Conservation (phyloP, 2,329 filamentous ascomycete species). For the Colletotrichum zoysiae region DNA sequence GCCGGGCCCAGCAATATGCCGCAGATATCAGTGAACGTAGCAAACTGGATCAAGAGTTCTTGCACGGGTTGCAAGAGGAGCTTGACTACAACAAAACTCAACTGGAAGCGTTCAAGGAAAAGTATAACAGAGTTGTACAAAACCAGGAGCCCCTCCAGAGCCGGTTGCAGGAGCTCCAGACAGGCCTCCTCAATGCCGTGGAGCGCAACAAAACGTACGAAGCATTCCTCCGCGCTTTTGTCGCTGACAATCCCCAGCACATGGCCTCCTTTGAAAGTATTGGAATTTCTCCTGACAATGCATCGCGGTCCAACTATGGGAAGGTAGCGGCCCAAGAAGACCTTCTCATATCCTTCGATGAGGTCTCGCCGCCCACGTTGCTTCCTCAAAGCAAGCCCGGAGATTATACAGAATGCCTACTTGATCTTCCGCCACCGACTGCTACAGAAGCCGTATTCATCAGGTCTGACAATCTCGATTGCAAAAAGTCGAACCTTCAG, state of each 20-base stretch:
- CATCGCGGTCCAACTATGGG: background rate
- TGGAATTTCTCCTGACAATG: background rate
- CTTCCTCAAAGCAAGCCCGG: too few relatives aligned
- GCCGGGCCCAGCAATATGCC: constrained; percentile 12
- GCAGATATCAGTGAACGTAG: constrained; percentile 15
- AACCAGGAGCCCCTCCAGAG: constrained; percentile 7
- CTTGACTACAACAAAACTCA: constrained; percentile 1
- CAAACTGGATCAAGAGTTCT: background rate
- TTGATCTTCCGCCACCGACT: background rate
- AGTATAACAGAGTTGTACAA: constrained; percentile 5
- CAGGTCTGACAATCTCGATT: background rate
- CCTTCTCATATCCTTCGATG: constrained; percentile 10
- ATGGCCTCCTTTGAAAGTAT: constrained; percentile 9
- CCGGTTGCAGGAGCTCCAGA: constrained; percentile 3
- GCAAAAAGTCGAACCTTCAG: background rate
- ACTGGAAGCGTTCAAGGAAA: constrained; percentile 19
- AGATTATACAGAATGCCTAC: background rate
- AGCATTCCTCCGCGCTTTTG: constrained; percentile 6
- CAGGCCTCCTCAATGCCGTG: constrained; percentile 17
- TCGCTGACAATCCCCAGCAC: constrained; percentile 25
- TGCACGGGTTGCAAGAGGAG: background rate
- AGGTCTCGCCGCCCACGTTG: background rate
- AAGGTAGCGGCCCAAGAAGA: background rate
- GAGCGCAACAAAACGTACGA: constrained; percentile 30
- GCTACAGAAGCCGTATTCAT: background rate